These are phyloP conservation scores for Fusarium tricinctum DNA, from an alignment of 2,329 filamentous ascomycete genomes.

Conservation along the genomic window DNA sequence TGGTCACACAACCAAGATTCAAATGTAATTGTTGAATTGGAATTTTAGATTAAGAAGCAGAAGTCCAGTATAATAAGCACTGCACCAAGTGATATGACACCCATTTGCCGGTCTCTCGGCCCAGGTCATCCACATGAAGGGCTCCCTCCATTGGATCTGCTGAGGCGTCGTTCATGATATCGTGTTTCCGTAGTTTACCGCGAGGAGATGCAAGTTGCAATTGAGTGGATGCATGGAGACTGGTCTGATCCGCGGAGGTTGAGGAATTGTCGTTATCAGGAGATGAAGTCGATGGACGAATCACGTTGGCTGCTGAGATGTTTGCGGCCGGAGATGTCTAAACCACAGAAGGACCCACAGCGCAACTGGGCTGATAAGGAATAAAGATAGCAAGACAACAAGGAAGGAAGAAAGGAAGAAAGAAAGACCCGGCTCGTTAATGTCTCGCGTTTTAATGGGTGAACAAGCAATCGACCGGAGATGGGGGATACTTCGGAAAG, in stretches of 20 bases:
- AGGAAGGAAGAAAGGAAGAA: background rate
- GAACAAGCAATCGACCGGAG: constrained; percentile 15
- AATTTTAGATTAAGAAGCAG: constrained; percentile 11
- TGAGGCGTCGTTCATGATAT: constrained; percentile 34
- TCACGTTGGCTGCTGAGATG: constrained; percentile 44
- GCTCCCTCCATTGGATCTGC: constrained; percentile 23
- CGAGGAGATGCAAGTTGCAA: constrained; percentile 52
- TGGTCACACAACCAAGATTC: constrained; percentile 7
- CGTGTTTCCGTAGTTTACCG: constrained; percentile 37
- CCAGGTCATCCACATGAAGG: constrained; percentile 10
- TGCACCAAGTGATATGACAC: constrained; percentile 25
- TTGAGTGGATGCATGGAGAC: constrained; percentile 37
- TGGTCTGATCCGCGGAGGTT: constrained; percentile 48
- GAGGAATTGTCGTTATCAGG: constrained; percentile 39
- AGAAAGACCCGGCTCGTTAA: constrained; percentile 4
- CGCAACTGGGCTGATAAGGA: constrained; percentile 36
- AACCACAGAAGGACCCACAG: constrained; percentile 41
- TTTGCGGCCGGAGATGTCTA: constrained; percentile 47
- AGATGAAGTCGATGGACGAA: constrained; percentile 40
- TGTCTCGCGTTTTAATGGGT: constrained; percentile 18
- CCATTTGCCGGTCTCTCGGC: constrained; percentile 23
- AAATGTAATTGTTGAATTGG: constrained; percentile 10
- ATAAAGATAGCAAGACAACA: constrained; percentile 28
- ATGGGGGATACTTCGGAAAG: constrained; percentile 12
- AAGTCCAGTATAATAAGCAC: constrained; percentile 32